Base-by-base conservation (phyloP, 1,139 yeast genomes). In the Zygoascus sp. region DNA sequence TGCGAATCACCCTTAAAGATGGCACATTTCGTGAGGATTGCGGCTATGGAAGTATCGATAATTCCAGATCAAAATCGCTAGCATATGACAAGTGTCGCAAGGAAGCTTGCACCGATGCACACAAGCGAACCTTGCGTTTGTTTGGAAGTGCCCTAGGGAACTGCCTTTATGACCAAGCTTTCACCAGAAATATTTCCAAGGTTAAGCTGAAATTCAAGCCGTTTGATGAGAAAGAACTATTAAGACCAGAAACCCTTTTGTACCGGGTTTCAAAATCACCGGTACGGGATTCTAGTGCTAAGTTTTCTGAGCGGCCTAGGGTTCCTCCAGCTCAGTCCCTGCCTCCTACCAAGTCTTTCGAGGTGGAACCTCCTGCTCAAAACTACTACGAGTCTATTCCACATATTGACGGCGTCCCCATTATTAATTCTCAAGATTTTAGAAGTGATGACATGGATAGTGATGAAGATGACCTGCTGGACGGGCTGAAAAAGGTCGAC, bases 101-200 rank as follows among this genome's bases (percentile, higher is more conserved):
- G 57, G 90, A 84, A 59, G 94, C 92, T 1, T 75, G 80, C 22
- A 85, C 95, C 0, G 94, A 85, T 63, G 95, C 82, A 0, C 62
- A 83, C 52, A 85, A 85, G 62, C 68, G 95, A 36, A 83, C 90
- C 27, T 69, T 85, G 54, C 71, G 94, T 50, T 80, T 83, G 59
- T 85, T 84, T 65, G 95, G 95, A 27, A 82, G 83, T 59, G 81
- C 81, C 0, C 66, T 84, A 55, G 94, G 94, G 1, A 83, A 83
- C 61, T 84, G 94, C 60, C 70, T 84, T 17, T 83, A 84, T 58
- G 90, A 84, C 61, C 74, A 75, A 53, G 69, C 72, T 27, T 79
- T 78, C 47, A 64, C 76, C 11, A 67, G 73, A 30, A 73, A 78
- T 52, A 73, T 84, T 41, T 71, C 73, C 44, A 72, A 74, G 48